Evolutionary conservation across 352 stramenopile genomes (phyloP), one percentile per base, ranked within the genome.

Genomic region (Blastocystis sp.): DNA sequence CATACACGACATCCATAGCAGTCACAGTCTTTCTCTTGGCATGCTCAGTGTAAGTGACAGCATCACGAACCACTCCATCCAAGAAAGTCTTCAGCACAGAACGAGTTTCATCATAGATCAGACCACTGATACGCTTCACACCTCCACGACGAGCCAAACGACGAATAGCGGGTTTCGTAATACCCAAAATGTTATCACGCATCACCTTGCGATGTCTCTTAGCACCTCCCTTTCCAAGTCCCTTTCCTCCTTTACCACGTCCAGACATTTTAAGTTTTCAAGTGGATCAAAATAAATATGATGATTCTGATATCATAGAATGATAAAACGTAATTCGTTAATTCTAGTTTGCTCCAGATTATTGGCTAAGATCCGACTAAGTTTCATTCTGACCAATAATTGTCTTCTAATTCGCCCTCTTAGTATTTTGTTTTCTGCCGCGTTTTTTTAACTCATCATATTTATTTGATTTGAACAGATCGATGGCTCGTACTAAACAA

Each of bases 1-100:
- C 95, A 90, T 98, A 98, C 78, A 98, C 95, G 27, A 98, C 95
- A 89, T 98, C 95, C 94, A 98, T 97, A 71, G 95, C 95, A 58
- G 95, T 98, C 88, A 98, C 95, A 24, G 94, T 98, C 93, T 97
- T 98, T 58, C 95, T 91, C 88, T 94, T 93, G 51, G 94, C 94
- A 90, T 97, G 94, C 92, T 97, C 94, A 56, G 94, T 97, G 92
- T 97, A 97, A 5, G 93, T 97, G 27, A 97, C 92, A 52, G 94
- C 94, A 90, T 98, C 94, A 89, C 93, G 91, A 91, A 98, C 98
- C n/a, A 98, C 94, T 91, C 97, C 97, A 91, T 98, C 95, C 16
- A 98, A 92, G 91, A 98, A 98, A 29, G 97, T 95, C 92, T 98
- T 98, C 81, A 77, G 37, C 65, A 85, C 73, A 74, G 86, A 88